phyloP scores from a whole-genome alignment of 768 basidiomycete genomes.

The Trichaptum fuscoviolaceum region DNA sequence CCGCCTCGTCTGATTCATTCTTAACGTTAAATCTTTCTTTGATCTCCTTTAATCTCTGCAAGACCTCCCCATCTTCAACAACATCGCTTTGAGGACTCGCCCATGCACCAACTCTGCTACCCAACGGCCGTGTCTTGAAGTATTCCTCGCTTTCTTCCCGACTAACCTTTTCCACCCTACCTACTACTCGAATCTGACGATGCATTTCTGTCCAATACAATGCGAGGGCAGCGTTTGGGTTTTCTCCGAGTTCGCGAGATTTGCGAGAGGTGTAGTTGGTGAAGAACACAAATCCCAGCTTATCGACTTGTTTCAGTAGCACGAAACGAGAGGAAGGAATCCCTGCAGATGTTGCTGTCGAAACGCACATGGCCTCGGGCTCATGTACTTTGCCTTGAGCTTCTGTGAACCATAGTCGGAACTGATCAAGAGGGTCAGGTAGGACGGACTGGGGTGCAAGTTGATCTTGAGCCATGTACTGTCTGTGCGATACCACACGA shows the following conservation, averaged over 20 bases:
- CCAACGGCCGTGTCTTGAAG: conserved; percentile 75
- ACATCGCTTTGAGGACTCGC: conserved; percentile 84
- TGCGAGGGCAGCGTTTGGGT: conserved; percentile 76
- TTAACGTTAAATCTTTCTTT: conserved; percentile 51
- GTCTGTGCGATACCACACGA: conserved; percentile 66
- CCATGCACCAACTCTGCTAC: conserved; percentile 88
- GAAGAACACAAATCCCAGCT: conserved; percentile 89
- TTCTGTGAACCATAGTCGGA: conserved; percentile 80
- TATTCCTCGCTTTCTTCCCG: conserved; percentile 76
- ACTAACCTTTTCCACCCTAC: conserved; percentile 74
- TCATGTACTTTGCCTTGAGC: conserved; percentile 61
- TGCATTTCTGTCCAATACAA: conserved; percentile 91
- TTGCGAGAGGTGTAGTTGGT: conserved; percentile 97
- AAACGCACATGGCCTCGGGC: conserved; percentile 87
- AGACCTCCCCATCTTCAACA: conserved; percentile 69
- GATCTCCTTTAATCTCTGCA: conserved; percentile 51
- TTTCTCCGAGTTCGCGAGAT: conserved; percentile 69
- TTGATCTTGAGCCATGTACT: conserved; percentile 66
- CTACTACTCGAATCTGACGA: conserved; percentile 77
- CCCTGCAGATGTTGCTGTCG: conserved; percentile 60
- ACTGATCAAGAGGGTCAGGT: conserved; percentile 76
- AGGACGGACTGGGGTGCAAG: conserved; percentile 58
- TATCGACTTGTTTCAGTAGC: conserved; percentile 86
- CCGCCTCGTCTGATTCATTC: conserved; percentile 33
- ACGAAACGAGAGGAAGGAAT: conserved; percentile 88